Conservation (phyloP, 2,329 filamentous ascomycete genomes). For the Trichophyton verrucosum region DNA sequence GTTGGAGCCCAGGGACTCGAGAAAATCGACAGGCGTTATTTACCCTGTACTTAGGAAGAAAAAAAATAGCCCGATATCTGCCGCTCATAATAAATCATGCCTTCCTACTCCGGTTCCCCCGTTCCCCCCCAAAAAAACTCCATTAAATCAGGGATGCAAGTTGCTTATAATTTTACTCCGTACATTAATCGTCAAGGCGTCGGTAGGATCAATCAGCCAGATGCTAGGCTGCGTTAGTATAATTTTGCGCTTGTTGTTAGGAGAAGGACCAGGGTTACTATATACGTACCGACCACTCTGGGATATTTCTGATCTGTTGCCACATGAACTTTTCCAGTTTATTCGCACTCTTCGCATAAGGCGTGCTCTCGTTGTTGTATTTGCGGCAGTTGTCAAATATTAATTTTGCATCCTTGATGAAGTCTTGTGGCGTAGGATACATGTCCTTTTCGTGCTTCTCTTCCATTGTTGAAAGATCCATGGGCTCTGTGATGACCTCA, state of each 20-base stretch:
- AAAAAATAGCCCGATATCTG: neutral
- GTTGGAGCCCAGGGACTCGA: too few relatives aligned
- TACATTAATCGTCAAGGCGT: neutral
- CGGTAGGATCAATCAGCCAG: neutral
- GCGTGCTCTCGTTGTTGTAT: slow-evolving; percentile 92
- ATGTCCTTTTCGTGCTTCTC: slow-evolving; percentile 85
- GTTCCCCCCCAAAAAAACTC: neutral
- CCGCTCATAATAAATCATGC: neutral
- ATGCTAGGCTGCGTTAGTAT: neutral
- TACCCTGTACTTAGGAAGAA: too few relatives aligned
- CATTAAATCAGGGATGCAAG: neutral
- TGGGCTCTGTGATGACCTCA: slow-evolving; percentile 93
- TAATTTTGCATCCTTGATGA: slow-evolving; percentile 74
- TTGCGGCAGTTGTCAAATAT: slow-evolving; percentile 90
- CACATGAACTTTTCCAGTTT: slow-evolving; percentile 93
- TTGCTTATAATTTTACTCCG: too few relatives aligned
- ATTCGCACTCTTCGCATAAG: slow-evolving; percentile 89
- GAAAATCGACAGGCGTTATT: too few relatives aligned
- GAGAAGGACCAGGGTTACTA: neutral
- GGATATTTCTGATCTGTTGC: slow-evolving; percentile 78
- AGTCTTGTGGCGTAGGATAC: slow-evolving; percentile 84
- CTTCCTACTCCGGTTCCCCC: neutral
- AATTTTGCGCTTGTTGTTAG: too few relatives aligned
- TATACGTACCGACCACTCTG: slow-evolving; percentile 64
- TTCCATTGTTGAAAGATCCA: slow-evolving; percentile 96